phyloP scores from a whole-genome alignment of 768 basidiomycete species.

The Suillus ampliporus region DNA sequence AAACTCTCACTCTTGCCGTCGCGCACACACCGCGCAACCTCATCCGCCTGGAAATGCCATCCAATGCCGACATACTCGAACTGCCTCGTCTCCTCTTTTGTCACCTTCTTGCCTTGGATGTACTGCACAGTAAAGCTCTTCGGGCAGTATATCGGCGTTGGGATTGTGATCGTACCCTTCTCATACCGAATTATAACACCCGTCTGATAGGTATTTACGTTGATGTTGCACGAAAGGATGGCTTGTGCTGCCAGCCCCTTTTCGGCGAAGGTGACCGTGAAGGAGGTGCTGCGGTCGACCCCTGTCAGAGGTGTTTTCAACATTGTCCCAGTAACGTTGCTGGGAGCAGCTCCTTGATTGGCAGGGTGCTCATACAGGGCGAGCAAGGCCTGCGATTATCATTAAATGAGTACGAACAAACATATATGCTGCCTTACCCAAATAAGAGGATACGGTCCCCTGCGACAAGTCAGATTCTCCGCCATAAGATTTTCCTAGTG shows the following conservation, averaged over 20 bases:
- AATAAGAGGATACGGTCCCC: constrained; percentile 82
- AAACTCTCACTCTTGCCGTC: constrained; percentile 77
- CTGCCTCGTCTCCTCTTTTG: constrained; percentile 60
- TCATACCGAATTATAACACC: constrained; percentile 78
- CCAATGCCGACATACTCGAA: constrained; percentile 72
- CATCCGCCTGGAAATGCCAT: constrained; percentile 89
- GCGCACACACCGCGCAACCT: constrained; percentile 78
- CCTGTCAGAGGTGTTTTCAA: constrained; percentile 77
- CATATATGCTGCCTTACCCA: constrained; percentile 55
- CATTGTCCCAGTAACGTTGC: constrained; percentile 70
- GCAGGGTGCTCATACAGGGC: constrained; percentile 78
- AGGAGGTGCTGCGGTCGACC: constrained; percentile 80
- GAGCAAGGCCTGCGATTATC: constrained; percentile 64
- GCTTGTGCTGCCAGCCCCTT: constrained; percentile 69
- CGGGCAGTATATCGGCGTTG: constrained; percentile 70
- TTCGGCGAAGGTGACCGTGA: constrained; percentile 66
- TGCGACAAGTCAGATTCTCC: constrained; percentile 33
- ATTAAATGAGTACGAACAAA: neutral
- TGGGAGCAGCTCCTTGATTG: constrained; percentile 66
- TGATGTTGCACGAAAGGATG: constrained; percentile 72
- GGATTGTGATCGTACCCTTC: constrained; percentile 68
- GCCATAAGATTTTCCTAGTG: neutral
- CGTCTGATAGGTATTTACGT: constrained; percentile 47
- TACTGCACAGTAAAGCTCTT: constrained; percentile 70
- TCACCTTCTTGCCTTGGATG: constrained; percentile 53